Percentiles rank a stretch among this genome's conserved stretches.
Evolutionary conservation across 768 basidiomycete species (phyloP).

Genomic region (Pleurotus giganteus): DNA sequence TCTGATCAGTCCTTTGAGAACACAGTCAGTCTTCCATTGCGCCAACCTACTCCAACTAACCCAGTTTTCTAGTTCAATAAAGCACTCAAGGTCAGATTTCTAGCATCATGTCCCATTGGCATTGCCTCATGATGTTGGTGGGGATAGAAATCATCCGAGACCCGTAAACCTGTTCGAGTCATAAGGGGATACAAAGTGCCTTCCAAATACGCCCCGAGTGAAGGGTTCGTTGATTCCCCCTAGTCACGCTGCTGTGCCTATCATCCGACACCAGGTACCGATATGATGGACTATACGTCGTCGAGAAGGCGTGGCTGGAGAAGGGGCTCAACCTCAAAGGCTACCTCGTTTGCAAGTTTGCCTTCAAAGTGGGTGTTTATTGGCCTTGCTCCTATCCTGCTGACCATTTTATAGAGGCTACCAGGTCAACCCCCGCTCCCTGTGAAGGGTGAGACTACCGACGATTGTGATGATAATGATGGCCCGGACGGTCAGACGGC

Average conservation of each 20-base stretch:
- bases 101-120: not conserved
- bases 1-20: slow-evolving; percentile 82
- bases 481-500: not conserved
- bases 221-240: slow-evolving; percentile 52
- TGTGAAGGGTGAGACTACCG: slow-evolving; percentile 21
- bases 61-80: slow-evolving; percentile 56
- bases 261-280: slow-evolving; percentile 55
- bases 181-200: slow-evolving; percentile 79
- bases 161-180: slow-evolving; percentile 80
- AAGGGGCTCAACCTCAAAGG: slow-evolving; percentile 67
- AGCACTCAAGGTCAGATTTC: slow-evolving; percentile 53
- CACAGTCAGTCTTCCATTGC: slow-evolving; percentile 27
- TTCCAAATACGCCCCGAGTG: slow-evolving; percentile 73
- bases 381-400: not conserved
- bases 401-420: slow-evolving; percentile 40
- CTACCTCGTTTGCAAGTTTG: slow-evolving; percentile 81
- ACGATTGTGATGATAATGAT: slow-evolving; percentile 8
- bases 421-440: slow-evolving; percentile 53
- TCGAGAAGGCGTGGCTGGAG: slow-evolving; percentile 80
- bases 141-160: slow-evolving; percentile 69
- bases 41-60: not conserved
- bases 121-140: not conserved
- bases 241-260: not conserved
- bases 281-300: slow-evolving; percentile 85
- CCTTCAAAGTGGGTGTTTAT: slow-evolving; percentile 58